Percentiles rank a stretch among this genome's conserved stretches.
Evolutionary conservation across 306 rosid species (phyloP).

Genomic region (Glycyrrhiza uralensis): DNA sequence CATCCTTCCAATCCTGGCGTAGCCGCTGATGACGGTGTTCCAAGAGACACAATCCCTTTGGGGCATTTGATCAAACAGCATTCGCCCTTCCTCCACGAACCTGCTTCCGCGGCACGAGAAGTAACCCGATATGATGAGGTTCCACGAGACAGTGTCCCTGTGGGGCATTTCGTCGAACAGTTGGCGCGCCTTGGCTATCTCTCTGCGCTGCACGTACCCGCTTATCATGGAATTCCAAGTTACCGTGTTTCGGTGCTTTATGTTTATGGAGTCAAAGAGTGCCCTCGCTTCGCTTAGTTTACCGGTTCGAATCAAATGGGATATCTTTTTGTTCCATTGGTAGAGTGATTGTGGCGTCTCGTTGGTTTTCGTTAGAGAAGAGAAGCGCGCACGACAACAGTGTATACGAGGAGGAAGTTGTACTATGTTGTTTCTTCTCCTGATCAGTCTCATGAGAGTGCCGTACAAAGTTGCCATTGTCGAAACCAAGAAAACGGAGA

Average conservation of each 20-base stretch:
- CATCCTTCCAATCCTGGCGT: constrained; percentile 45
- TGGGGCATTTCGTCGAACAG: constrained; percentile 45
- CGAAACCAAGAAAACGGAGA: background rate
- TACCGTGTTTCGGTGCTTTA: constrained; percentile 24
- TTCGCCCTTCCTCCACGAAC: constrained; percentile 33
- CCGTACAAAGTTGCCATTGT: constrained; percentile 9
- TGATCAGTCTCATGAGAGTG: background rate
- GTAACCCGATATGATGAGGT: constrained; percentile 39
- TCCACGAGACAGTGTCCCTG: constrained; percentile 43
- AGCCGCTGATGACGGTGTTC: constrained; percentile 48
- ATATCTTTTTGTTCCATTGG: constrained; percentile 36
- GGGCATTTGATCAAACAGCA: constrained; percentile 42
- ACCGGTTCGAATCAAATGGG: constrained; percentile 41
- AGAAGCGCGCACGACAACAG: background rate
- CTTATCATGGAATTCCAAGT: constrained; percentile 44
- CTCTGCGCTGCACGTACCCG: constrained; percentile 38
- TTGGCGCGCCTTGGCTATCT: constrained; percentile 37
- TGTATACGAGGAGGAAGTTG: background rate
- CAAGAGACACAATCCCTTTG: constrained; percentile 46
- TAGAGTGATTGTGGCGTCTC: background rate
- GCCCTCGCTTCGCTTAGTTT: constrained; percentile 36
- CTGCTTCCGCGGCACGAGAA: constrained; percentile 31
- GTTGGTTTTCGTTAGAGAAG: constrained; percentile 17
- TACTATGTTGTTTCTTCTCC: background rate
- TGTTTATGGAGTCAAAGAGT: constrained; percentile 31